A percentile compares a stretch with the other conserved stretches of the same genome.
These are phyloP conservation scores for Plasmodium gaboni DNA, from an alignment of 169 alveolate species.

Conservation along the genomic window DNA sequence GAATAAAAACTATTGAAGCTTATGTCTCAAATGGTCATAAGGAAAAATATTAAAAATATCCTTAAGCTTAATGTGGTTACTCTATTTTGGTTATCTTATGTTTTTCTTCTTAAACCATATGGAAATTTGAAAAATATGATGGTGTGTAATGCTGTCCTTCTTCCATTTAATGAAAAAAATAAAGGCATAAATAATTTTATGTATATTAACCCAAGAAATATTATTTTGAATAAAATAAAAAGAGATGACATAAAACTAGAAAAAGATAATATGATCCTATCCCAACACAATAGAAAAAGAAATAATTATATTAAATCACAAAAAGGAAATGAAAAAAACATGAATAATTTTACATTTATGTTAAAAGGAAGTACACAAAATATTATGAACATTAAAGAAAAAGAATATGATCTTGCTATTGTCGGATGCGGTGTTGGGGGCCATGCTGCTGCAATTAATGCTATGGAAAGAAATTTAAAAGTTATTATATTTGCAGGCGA, in stretches of 20 bases:
- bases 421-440: constrained; percentile 85
- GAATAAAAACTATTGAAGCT: not conserved
- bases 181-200: not conserved
- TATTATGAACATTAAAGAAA: constrained; percentile 14
- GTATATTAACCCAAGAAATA: not conserved
- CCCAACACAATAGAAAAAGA: not conserved
- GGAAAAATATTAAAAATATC: not conserved
- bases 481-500: constrained; percentile 77
- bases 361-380: not conserved
- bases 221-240: not conserved
- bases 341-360: not conserved
- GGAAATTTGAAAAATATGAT: not conserved
- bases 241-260: not conserved
- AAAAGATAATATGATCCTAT: not conserved
- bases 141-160: not conserved
- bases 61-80: not conserved
- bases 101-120: not conserved
- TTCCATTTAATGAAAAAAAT: not conserved
- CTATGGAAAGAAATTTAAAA: constrained; percentile 76
- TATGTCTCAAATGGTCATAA: constrained; percentile 5
- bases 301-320: not conserved
- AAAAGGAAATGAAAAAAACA: not conserved
- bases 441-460: constrained; percentile 80
- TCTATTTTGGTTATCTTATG: not conserved
- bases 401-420: constrained; percentile 76